Evolutionary conservation across 2,329 filamentous ascomycete species (phyloP).

Genomic region (Cercospora citrullina): DNA sequence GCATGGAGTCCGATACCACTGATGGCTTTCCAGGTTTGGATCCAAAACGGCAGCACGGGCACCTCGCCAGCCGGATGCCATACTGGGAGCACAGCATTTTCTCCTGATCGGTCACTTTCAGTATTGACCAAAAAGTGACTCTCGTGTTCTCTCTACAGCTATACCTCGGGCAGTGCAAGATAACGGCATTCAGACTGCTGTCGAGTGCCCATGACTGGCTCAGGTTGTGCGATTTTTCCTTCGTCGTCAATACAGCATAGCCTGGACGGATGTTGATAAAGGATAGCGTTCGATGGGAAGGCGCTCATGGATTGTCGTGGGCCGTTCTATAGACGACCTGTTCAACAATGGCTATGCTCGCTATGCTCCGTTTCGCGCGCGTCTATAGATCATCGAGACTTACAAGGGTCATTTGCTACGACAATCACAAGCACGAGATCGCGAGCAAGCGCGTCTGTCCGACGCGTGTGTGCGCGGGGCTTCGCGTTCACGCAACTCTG

Average conservation of each 20-base stretch:
- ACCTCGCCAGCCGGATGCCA: neutral
- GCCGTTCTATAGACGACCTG: neutral
- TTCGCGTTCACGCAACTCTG: neutral
- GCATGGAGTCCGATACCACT: neutral
- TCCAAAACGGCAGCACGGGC: neutral
- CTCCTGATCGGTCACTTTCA: neutral
- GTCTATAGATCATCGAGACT: slow-evolving; percentile 11
- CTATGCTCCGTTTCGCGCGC: slow-evolving; percentile 25
- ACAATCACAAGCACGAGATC: neutral
- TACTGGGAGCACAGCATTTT: neutral
- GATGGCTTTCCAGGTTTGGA: too few relatives aligned
- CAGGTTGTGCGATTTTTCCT: neutral
- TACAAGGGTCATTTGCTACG: neutral
- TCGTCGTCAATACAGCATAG: neutral
- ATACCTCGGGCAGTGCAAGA: neutral
- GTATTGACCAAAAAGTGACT: neutral
- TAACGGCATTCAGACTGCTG: neutral
- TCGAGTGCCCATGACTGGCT: neutral
- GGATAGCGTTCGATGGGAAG: neutral
- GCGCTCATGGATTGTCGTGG: neutral
- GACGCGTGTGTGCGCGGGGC: neutral
- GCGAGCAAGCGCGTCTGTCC: neutral
- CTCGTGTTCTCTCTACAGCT: neutral
- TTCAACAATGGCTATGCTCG: neutral
- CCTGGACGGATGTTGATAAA: neutral